Evolutionary conservation across 176 grass and related monocot species (phyloP).

Genomic region (Carex myosuroides): DNA sequence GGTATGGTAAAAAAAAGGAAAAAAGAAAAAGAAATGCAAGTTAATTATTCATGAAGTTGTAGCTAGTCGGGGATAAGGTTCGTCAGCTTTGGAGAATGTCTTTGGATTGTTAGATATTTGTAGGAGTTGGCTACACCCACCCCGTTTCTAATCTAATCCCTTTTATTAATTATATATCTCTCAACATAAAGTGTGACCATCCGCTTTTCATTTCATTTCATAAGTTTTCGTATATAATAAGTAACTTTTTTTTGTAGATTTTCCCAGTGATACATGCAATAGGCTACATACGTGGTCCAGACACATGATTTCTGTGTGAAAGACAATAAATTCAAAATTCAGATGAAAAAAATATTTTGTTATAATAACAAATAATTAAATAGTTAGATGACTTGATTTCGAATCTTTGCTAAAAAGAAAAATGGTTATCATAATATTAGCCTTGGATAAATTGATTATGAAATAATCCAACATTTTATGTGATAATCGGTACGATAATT

Average conservation of each 20-base stretch:
- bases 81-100: conserved; percentile 12
- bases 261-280: not conserved
- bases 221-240: not conserved
- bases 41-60: not conserved
- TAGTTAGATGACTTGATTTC: too few species aligned
- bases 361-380: too few species aligned
- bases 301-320: too few species aligned
- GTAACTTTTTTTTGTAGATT: not conserved
- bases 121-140: conserved; percentile 15
- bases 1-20: not conserved
- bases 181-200: not conserved
- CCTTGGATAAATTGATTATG: not conserved
- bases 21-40: not conserved
- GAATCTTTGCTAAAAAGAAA: too few species aligned
- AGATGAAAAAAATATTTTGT: too few species aligned
- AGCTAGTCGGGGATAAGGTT: not conserved
- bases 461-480: not conserved
- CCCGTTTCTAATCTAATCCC: conserved; percentile 9
- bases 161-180: not conserved
- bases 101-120: conserved; percentile 15
- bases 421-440: too few species aligned
- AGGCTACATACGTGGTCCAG: too few species aligned
- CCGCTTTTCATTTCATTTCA: not conserved
- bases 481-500: not conserved
- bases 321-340: too few species aligned